A percentile compares a stretch with the other conserved stretches of the same genome.
phyloP scores from a whole-genome alignment of 2,329 filamentous ascomycete species.

The Trichoderma koningii region DNA sequence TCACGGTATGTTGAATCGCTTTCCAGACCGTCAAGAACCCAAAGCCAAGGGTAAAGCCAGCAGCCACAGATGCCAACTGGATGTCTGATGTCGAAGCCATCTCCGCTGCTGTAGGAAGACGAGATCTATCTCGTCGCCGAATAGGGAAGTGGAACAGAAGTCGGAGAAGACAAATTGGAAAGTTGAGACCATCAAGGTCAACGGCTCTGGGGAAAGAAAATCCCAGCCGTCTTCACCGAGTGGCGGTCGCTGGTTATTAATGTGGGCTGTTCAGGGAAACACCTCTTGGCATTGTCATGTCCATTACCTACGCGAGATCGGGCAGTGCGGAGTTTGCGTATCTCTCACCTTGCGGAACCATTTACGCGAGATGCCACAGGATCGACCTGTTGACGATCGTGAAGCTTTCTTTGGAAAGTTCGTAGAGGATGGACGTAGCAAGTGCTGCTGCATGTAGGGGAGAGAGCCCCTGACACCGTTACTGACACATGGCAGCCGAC shows the following conservation, averaged over 20 bases:
- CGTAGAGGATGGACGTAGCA: background rate
- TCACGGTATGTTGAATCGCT: conserved; percentile 13
- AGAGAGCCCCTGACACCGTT: conserved; percentile 4
- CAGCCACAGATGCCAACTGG: conserved; percentile 17
- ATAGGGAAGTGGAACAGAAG: background rate
- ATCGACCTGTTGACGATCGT: conserved; percentile 10
- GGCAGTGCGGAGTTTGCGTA: background rate
- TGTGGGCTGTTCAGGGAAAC: background rate
- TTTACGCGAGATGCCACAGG: conserved; percentile 5
- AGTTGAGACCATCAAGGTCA: background rate
- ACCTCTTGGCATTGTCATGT: background rate
- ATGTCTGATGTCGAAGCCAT: conserved; percentile 19
- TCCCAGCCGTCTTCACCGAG: background rate
- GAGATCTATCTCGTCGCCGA: background rate
- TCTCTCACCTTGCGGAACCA: background rate
- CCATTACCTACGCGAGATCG: background rate
- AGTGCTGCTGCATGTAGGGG: conserved; percentile 3
- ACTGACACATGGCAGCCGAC: background rate
- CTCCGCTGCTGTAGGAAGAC: background rate
- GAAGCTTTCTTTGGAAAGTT: background rate
- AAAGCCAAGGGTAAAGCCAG: conserved; percentile 20
- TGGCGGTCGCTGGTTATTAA: background rate
- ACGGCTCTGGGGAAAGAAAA: background rate
- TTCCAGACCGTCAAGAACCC: conserved; percentile 19
- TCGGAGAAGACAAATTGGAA: background rate